phyloP scores from a whole-genome alignment of 169 alveolate species.

The Toxoplasma gondii region DNA sequence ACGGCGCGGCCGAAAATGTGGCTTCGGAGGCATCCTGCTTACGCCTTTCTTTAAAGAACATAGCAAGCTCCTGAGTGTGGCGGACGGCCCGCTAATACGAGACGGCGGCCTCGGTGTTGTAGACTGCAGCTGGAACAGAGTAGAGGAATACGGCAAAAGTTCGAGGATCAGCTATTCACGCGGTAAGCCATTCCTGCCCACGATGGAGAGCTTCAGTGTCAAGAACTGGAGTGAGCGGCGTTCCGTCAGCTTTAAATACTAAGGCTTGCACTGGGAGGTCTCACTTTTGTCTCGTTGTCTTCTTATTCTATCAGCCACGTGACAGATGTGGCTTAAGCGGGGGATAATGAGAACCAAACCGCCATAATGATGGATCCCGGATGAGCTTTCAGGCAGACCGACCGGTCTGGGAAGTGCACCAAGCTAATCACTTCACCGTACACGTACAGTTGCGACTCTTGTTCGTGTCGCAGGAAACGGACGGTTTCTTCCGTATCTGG shows the following conservation, averaged over 20 bases:
- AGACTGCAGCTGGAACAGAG: constrained; percentile 96
- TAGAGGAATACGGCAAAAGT: constrained; percentile 76
- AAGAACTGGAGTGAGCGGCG: background rate
- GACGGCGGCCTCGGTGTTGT: constrained; percentile 92
- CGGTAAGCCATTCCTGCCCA: constrained; percentile 71
- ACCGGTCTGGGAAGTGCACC: too few relatives aligned
- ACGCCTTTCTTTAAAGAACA: constrained; percentile 39
- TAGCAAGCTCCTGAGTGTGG: constrained; percentile 57
- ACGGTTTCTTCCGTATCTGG: constrained; percentile 84
- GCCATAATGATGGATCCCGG: too few relatives aligned
- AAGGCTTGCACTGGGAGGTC: background rate
- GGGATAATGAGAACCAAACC: too few relatives aligned
- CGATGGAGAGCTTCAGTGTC: background rate
- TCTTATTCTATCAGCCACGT: too few relatives aligned
- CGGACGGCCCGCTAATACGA: constrained; percentile 84
- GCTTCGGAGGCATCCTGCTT: constrained; percentile 54
- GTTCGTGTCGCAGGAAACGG: constrained; percentile 53
- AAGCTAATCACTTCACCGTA: too few relatives aligned
- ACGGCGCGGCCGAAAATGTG: constrained; percentile 13
- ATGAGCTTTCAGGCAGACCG: too few relatives aligned
- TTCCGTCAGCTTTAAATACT: too few relatives aligned
- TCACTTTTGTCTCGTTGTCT: background rate
- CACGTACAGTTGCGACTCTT: background rate
- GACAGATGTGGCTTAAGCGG: too few relatives aligned
- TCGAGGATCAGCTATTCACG: constrained; percentile 78